phyloP scores from a whole-genome alignment of 2,329 filamentous ascomycete species.

The Pestalotiopsis sp. region DNA sequence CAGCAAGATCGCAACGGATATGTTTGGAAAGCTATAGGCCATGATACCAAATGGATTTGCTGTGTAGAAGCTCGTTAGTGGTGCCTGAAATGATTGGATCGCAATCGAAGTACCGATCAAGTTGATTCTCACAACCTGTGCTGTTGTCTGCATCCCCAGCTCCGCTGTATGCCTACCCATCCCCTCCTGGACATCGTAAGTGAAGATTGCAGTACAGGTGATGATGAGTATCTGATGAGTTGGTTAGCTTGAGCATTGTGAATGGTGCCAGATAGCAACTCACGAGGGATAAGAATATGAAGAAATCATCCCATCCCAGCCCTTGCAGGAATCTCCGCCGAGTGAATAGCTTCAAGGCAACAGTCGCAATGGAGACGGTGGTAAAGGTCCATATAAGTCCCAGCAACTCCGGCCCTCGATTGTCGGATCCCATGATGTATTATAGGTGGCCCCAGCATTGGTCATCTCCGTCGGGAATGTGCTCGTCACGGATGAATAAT shows the following conservation, averaged over 20 bases:
- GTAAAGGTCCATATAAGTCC: constrained; percentile 26
- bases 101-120: not conserved
- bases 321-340: constrained; percentile 18
- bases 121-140: constrained; percentile 9
- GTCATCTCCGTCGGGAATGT: not conserved
- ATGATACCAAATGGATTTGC: constrained; percentile 11
- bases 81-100: not conserved
- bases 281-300: constrained; percentile 30
- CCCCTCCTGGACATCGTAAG: constrained; percentile 12
- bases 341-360: constrained; percentile 24
- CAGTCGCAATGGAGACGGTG: constrained; percentile 21
- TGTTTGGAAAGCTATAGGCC: constrained; percentile 13
- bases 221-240: constrained; percentile 5
- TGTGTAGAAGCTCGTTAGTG: not conserved
- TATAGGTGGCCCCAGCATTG: not conserved
- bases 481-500: not conserved
- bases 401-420: constrained; percentile 20
- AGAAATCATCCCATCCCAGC: constrained; percentile 30
- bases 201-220: constrained; percentile 11
- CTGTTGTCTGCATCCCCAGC: not conserved
- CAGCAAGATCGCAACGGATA: constrained; percentile 11
- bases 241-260: not conserved
- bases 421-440: constrained; percentile 15
- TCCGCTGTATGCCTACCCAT: constrained; percentile 11
- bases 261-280: not conserved